A percentile compares a stretch with the other conserved stretches of the same genome.
phyloP scores from a whole-genome alignment of 306 rosid genomes.

The Crotalaria pallida region DNA sequence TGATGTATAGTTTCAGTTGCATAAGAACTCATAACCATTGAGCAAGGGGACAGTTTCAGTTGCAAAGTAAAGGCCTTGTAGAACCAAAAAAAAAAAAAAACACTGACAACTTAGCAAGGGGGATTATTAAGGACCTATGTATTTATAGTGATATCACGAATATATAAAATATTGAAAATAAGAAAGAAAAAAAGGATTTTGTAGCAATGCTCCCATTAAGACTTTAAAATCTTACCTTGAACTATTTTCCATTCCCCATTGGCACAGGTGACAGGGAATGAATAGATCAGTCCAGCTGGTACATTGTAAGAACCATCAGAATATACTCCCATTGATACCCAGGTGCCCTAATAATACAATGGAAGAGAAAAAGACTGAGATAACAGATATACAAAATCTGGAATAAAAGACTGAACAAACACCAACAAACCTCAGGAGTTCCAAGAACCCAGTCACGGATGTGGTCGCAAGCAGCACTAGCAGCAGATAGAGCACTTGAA shows the following conservation, averaged over 20 bases:
- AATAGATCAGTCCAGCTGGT: slow-evolving; percentile 91
- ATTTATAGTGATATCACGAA: background rate
- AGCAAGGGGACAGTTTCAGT: background rate
- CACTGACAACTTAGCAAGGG: background rate
- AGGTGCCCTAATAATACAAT: slow-evolving; percentile 63
- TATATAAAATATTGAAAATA: background rate
- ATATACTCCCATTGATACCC: slow-evolving; percentile 99
- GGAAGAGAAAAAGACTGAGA: background rate
- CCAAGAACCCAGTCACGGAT: slow-evolving; percentile 96
- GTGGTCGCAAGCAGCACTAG: slow-evolving; percentile 98
- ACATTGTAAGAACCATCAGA: slow-evolving; percentile 96
- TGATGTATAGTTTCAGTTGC: background rate
- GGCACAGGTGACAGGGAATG: slow-evolving; percentile 82
- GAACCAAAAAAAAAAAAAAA: background rate
- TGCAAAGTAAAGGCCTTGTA: background rate
- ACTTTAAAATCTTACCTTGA: slow-evolving; percentile 56
- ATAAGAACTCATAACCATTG: background rate
- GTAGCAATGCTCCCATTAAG: background rate
- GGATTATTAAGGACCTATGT: background rate
- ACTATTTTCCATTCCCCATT: slow-evolving; percentile 93
- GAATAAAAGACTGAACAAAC: background rate
- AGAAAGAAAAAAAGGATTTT: background rate
- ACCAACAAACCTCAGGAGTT: slow-evolving; percentile 72
- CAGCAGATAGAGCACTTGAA: slow-evolving; percentile 97
- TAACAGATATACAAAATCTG: background rate